Base-by-base conservation (phyloP, 768 basidiomycete genomes). In the Mycena rebaudengoi region DNA sequence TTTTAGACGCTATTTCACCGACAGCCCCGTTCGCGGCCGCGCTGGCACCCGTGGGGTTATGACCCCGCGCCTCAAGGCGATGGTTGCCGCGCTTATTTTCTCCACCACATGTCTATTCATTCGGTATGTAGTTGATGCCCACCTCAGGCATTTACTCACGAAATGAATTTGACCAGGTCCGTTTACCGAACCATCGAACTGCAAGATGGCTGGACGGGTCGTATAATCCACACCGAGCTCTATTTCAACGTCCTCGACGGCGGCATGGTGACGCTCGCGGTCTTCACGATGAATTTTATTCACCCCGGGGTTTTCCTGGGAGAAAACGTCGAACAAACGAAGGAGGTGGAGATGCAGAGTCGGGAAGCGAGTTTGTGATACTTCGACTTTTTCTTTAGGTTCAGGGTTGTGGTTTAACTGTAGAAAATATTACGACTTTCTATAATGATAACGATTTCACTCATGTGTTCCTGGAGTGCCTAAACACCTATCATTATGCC, bases 151-250 rank as follows among this genome's bases (percentile, higher is more conserved):
- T 5, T 16, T 33, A 29, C 25, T 45, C 37, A 1, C 21, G 29
- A 45, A 41, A 1, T 10, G 33, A 16, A 18, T 44, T 16, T 25
- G 28, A 18, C 85, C 60, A 79, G 84, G 83, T 84, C 82, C 35
- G 71, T 87, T 3, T 87, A 87, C 67, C 82, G 86, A 57, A 82
- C 79, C 3, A 78, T 85, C 61, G 86, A 86, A 71, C 77, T 87
- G 2, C 59, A 74, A 13, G 80, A 83, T 60, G 84, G 86, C 0
- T 87, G 85, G 85, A 69, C 66, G 32, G 86, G 86, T 10, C 73
- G 76, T 18, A 77, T 87, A 60, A 85, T 85, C 53, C 68, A 70
- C 1, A 85, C 83, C 0, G 70, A 88, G 61, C 55, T 81, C 6
- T 80, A 79, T 61, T 84, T 85, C 75, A 80, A 60, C 66, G 70